Evolutionary conservation across 495 filamentous ascomycete species (phyloP), one percentile per base, ranked within the genome.

Genomic region (Amphirosellinia nigrospora): DNA sequence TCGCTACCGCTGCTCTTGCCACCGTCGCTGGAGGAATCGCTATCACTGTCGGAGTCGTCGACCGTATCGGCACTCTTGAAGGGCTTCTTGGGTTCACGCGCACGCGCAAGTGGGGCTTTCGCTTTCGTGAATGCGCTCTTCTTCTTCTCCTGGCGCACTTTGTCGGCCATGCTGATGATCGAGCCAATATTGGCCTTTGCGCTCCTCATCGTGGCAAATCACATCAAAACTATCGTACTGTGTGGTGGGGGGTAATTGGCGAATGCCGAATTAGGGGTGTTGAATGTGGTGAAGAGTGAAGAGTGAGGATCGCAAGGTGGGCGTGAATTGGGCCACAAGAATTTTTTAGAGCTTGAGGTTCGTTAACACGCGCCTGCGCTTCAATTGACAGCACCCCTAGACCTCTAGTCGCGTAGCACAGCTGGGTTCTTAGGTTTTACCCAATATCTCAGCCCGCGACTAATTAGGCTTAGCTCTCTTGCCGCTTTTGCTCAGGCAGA

Each of bases 181-280:
- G 71, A 62, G 30, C 73, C 72, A 64, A 81, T 80, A 63, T 78
- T 74, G 77, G 61, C 75, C 75, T 66, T 58, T 30, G 55, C n/a
- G 78, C 63, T 76, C 76, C 70, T 34, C 70, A 72, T 68, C 9
- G 39, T 66, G 64, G 21, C 30, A 58, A 26, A 48, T 71, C 53
- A 45, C 63, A 50, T 60, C 59, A 34, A 63, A 45, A 15, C 36
- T 39, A 38, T 62, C n/a, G n/a, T 8, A 58, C 19, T 58, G 10
- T 13, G 58, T 61, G 58, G 58, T 61, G 36, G 36, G 16, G 55
- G 16, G 55, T 10, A 32, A 36, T 58, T 58, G 55, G 55, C 7
- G 50, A 53, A 28, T 36, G 30, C 19, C 21, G 23, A 23, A 45
- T 43, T 0, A 30, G 19, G 19, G 48, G 58, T 32, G 55, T 48